phyloP scores from a whole-genome alignment of 179 eudicot genomes.

The Beta corolliflora region DNA sequence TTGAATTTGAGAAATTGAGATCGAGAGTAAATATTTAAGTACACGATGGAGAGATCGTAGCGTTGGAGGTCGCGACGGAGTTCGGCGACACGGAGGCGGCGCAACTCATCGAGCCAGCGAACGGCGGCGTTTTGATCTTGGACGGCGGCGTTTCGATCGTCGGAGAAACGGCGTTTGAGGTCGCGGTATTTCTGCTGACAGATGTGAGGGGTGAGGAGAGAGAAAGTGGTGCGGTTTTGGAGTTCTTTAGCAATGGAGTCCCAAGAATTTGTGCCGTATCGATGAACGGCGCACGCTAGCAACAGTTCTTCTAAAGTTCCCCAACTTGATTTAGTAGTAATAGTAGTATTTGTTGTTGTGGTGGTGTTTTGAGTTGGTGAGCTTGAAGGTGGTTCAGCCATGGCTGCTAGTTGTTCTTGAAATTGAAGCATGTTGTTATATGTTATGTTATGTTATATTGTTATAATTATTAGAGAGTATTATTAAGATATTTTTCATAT shows the following conservation, averaged over 20 bases:
- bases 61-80: slow-evolving; percentile 65
- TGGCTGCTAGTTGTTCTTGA: background rate
- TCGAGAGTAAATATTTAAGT: slow-evolving; percentile 14
- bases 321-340: slow-evolving; percentile 36
- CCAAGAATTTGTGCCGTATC: slow-evolving; percentile 70
- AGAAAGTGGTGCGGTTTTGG: slow-evolving; percentile 41
- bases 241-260: slow-evolving; percentile 65
- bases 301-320: slow-evolving; percentile 80
- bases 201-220: slow-evolving; percentile 38
- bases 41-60: slow-evolving; percentile 83
- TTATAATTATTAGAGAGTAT: too few relatives aligned
- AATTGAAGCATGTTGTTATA: background rate
- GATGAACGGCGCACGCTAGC: slow-evolving; percentile 76
- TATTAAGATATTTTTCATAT: too few relatives aligned
- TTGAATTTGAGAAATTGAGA: background rate
- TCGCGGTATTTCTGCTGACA: slow-evolving; percentile 52
- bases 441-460: too few relatives aligned
- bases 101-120: slow-evolving; percentile 65
- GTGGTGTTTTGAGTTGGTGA: background rate
- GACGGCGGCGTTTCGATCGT: background rate
- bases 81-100: slow-evolving; percentile 66
- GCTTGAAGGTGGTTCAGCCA: slow-evolving; percentile 30
- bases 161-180: slow-evolving; percentile 53
- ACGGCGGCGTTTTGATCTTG: slow-evolving; percentile 21
- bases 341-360: slow-evolving; percentile 7